These are phyloP conservation scores for Populus deltoides DNA, from an alignment of 345 rosid species.

Conservation along the genomic window DNA sequence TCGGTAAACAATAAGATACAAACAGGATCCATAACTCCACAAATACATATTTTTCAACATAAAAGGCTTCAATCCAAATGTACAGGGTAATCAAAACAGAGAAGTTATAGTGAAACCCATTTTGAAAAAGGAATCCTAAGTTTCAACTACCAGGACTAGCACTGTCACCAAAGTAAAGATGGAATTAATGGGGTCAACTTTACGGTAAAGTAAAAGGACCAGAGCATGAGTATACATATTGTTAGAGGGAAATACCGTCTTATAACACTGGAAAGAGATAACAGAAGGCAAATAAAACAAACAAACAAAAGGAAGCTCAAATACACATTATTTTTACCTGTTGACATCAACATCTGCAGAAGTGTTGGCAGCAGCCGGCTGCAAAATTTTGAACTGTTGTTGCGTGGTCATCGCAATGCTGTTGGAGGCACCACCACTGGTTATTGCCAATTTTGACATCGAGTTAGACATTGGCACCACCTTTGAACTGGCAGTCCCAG, in stretches of 20 bases:
- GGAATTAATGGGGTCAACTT: conserved; percentile 27
- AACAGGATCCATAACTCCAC: background rate
- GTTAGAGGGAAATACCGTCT: conserved; percentile 18
- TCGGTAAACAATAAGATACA: background rate
- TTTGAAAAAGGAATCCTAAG: conserved; percentile 22
- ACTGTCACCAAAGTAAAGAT: conserved; percentile 29
- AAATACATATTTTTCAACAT: background rate
- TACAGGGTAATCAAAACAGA: background rate
- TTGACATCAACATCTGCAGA: conserved; percentile 23
- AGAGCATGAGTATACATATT: conserved; percentile 12
- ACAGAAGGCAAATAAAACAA: background rate
- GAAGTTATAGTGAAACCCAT: background rate
- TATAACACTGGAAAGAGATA: background rate
- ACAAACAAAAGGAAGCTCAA: background rate
- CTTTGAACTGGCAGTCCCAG: conserved; percentile 38
- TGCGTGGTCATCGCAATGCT: conserved; percentile 25
- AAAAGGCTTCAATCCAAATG: background rate
- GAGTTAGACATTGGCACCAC: conserved; percentile 30
- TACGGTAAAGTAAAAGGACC: conserved; percentile 16
- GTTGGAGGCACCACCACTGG: conserved; percentile 32
- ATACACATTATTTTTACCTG: conserved; percentile 8
- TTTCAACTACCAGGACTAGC: conserved; percentile 12
- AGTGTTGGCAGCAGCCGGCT: conserved; percentile 33
- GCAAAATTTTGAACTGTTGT: conserved; percentile 32
- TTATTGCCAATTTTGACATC: conserved; percentile 22